Conservation (phyloP, 2,329 filamentous ascomycete species). For the Diplodia corticola region DNA sequence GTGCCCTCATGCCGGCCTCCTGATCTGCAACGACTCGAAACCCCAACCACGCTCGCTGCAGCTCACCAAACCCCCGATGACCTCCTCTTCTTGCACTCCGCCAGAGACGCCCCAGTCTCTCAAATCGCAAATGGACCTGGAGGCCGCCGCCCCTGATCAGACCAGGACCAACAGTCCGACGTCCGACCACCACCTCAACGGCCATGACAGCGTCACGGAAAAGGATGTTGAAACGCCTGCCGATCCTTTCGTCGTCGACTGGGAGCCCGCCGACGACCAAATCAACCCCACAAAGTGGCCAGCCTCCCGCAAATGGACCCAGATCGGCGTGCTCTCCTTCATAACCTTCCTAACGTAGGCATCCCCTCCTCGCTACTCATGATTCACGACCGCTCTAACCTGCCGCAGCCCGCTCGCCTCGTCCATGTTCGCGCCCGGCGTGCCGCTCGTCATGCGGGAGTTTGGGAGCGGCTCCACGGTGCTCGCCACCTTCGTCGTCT, state of each 20-base stretch:
- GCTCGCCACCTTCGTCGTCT: conserved; percentile 29
- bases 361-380: not conserved
- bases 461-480: conserved; percentile 28
- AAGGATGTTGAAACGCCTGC: conserved; percentile 4
- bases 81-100: not conserved
- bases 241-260: conserved; percentile 19
- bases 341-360: conserved; percentile 36
- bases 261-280: conserved; percentile 25
- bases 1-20: not conserved
- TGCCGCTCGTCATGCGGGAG: conserved; percentile 28
- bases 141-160: not conserved
- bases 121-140: conserved; percentile 1
- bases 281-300: conserved; percentile 32
- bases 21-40: not conserved
- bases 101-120: conserved; percentile 4
- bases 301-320: conserved; percentile 32
- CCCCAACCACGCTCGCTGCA: not conserved
- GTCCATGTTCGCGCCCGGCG: conserved; percentile 31
- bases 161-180: conserved; percentile 1
- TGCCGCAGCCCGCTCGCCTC: conserved; percentile 30
- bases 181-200: not conserved
- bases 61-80: not conserved
- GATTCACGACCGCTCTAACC: not conserved
- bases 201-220: not conserved
- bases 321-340: conserved; percentile 33